Conservation (phyloP, 164 flowering plant genomes). For the Kingdonia uniflora region DNA sequence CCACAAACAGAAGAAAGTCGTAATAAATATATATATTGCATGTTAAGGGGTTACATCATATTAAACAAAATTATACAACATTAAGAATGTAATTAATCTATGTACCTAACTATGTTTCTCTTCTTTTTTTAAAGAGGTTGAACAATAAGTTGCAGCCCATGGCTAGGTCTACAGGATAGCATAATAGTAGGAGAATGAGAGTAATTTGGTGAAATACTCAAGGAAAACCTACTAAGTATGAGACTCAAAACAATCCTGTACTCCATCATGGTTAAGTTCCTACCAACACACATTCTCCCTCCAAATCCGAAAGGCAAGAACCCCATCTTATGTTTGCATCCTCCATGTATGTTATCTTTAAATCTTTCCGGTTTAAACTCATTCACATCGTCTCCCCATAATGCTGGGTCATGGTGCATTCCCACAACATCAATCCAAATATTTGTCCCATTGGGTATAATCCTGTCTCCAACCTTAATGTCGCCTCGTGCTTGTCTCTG, state of each 20-base stretch:
- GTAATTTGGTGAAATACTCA: slow-evolving; percentile 55
- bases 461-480: slow-evolving; percentile 34
- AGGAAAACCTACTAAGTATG: slow-evolving; percentile 56
- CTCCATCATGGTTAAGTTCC: slow-evolving; percentile 65
- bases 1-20: too few species aligned
- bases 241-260: slow-evolving; percentile 54
- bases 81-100: too few species aligned
- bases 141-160: slow-evolving; percentile 55
- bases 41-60: too few species aligned
- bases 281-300: slow-evolving; percentile 79
- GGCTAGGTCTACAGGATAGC: slow-evolving; percentile 59
- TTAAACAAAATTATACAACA: too few species aligned
- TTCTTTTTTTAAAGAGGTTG: slow-evolving; percentile 22
- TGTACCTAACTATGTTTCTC: neutral
- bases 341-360: slow-evolving; percentile 42
- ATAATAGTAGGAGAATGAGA: slow-evolving; percentile 48
- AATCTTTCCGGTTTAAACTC: slow-evolving; percentile 87
- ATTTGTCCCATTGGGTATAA: slow-evolving; percentile 73
- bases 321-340: slow-evolving; percentile 88
- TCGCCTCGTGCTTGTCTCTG: slow-evolving; percentile 74
- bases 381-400: slow-evolving; percentile 73
- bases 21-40: too few species aligned
- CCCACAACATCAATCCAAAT: slow-evolving; percentile 80
- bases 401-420: slow-evolving; percentile 61
- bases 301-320: slow-evolving; percentile 89